Evolutionary conservation across 257 asterid genomes (phyloP).

Genomic region (Catharanthus roseus): DNA sequence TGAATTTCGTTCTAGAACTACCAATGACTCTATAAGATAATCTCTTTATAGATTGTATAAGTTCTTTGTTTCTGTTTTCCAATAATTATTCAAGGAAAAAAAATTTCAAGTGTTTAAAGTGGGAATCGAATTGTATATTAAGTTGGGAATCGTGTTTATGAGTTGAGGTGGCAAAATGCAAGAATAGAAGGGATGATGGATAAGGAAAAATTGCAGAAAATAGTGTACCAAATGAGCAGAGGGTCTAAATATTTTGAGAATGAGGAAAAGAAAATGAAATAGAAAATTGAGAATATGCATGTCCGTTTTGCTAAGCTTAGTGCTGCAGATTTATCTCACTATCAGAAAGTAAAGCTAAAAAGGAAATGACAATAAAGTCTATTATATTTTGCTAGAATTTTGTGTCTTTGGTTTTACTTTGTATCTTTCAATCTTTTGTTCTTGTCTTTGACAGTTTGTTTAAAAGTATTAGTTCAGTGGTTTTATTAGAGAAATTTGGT

Average conservation of each 20-base stretch:
- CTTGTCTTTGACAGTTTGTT: background rate
- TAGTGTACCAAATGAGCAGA: slow-evolving; percentile 95
- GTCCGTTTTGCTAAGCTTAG: slow-evolving; percentile 59
- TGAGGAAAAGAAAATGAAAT: slow-evolving; percentile 78
- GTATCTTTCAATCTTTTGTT: background rate
- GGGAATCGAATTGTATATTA: background rate
- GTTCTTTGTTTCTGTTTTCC: background rate
- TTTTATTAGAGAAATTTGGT: background rate
- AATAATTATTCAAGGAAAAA: too few species aligned
- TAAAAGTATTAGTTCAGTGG: background rate
- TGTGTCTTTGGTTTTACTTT: background rate
- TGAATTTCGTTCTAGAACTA: background rate
- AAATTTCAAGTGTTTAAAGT: too few species aligned
- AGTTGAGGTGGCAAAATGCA: slow-evolving; percentile 23
- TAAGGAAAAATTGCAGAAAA: slow-evolving; percentile 91
- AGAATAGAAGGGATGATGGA: slow-evolving; percentile 99
- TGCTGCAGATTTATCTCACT: slow-evolving; percentile 39
- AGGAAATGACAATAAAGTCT: background rate
- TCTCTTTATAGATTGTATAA: background rate
- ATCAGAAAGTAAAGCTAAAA: slow-evolving; percentile 50
- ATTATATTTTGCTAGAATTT: background rate
- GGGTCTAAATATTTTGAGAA: slow-evolving; percentile 91
- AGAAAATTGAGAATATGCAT: slow-evolving; percentile 66
- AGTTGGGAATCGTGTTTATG: too few species aligned
- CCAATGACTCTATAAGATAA: background rate